phyloP scores from a whole-genome alignment of 177 flowering plant genomes.

The Vitis hybrid region DNA sequence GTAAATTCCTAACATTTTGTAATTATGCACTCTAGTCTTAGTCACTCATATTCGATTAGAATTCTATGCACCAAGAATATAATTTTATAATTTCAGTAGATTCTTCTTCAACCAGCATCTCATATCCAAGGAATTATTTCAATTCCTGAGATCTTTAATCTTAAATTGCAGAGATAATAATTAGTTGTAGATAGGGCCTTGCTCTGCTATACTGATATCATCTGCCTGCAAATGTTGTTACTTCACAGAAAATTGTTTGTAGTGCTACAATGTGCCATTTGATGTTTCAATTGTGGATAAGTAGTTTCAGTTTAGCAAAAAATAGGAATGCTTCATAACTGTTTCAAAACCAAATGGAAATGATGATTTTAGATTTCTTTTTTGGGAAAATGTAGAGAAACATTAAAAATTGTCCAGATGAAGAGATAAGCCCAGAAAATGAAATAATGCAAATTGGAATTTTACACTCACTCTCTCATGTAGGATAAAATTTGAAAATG shows the following conservation, averaged over 20 bases:
- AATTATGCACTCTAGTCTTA: not conserved
- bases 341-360: too few species aligned
- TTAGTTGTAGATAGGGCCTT: too few species aligned
- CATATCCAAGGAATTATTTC: not conserved
- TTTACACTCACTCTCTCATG: too few species aligned
- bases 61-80: not conserved
- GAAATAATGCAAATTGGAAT: too few species aligned
- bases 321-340: too few species aligned
- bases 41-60: not conserved
- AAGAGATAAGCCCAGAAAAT: too few species aligned
- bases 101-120: not conserved
- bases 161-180: not conserved
- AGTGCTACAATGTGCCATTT: not conserved
- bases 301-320: too few species aligned
- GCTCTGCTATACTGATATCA: not conserved
- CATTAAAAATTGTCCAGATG: too few species aligned
- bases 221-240: not conserved
- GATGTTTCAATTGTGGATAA: not conserved
- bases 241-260: not conserved
- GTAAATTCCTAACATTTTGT: constrained; percentile 16
- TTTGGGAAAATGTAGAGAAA: too few species aligned
- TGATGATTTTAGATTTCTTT: too few species aligned
- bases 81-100: not conserved
- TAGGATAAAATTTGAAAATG: too few species aligned
- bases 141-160: not conserved